phyloP scores from a whole-genome alignment of 768 basidiomycete species.

The Panaeolus cyanescens region DNA sequence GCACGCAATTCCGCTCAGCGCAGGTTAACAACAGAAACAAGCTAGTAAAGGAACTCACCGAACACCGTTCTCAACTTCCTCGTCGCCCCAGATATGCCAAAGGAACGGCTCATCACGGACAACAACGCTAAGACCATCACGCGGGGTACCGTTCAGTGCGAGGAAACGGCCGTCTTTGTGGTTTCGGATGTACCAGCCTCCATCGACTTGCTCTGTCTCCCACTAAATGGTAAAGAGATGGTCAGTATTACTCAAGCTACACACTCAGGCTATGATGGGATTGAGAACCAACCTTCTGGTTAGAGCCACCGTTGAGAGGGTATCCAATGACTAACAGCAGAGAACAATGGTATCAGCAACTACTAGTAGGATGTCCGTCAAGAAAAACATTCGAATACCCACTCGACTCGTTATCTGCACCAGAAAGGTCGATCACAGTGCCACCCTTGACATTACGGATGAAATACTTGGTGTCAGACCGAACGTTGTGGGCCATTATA shows the following conservation, averaged over 20 bases:
- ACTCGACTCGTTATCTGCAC: conserved; percentile 26
- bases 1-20: background rate
- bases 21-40: background rate
- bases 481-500: conserved; percentile 4
- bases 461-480: conserved; percentile 29
- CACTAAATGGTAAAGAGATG: conserved; percentile 11
- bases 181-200: conserved; percentile 35
- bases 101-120: conserved; percentile 21
- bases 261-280: background rate
- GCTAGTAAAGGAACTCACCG: conserved; percentile 24
- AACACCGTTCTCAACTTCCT: conserved; percentile 19
- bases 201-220: conserved; percentile 9
- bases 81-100: conserved; percentile 41
- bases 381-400: conserved; percentile 31
- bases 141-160: conserved; percentile 20
- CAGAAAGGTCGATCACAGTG: conserved; percentile 41
- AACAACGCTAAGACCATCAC: conserved; percentile 32
- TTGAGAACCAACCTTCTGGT: conserved; percentile 37
- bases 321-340: conserved; percentile 43
- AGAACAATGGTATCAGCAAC: no score
- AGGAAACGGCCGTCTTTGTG: conserved; percentile 31
- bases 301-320: conserved; percentile 33
- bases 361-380: conserved; percentile 8
- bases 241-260: conserved; percentile 7
- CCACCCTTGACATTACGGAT: conserved; percentile 42